phyloP scores from a whole-genome alignment of 495 filamentous ascomycete species.

The Chlorociboria aeruginascens region DNA sequence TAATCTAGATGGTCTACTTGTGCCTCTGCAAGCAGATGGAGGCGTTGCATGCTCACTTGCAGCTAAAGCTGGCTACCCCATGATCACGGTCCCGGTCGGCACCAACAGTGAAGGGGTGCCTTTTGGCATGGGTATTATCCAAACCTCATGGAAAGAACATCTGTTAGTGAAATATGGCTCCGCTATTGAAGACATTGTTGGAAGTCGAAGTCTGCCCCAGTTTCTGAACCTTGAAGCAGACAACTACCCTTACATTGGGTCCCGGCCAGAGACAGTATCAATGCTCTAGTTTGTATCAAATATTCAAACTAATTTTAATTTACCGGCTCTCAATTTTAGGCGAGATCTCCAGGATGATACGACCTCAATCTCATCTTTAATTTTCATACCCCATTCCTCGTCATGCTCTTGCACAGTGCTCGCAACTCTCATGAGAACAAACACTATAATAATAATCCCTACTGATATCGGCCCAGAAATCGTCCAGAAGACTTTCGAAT shows the following conservation, averaged over 20 bases:
- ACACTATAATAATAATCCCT: no score
- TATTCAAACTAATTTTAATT: neutral
- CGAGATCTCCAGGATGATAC: neutral
- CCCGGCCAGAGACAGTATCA: neutral
- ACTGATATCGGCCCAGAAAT: no score
- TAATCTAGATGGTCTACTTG: conserved; percentile 48
- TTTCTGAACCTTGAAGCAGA: conserved; percentile 20
- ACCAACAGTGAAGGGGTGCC: conserved; percentile 50
- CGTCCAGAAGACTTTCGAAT: no score
- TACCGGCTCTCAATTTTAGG: neutral
- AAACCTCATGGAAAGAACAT: conserved; percentile 51
- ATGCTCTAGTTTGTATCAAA: neutral
- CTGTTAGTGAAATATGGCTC: conserved; percentile 50
- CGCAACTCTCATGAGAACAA: no score
- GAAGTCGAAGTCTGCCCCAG: neutral
- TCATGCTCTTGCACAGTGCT: no score
- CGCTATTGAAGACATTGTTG: conserved; percentile 53
- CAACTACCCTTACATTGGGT: conserved; percentile 4
- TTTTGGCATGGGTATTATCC: conserved; percentile 55
- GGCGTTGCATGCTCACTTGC: conserved; percentile 42
- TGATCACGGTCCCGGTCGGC: conserved; percentile 55
- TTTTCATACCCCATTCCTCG: no score
- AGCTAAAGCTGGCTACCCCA: conserved; percentile 53
- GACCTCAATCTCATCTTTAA: conserved; percentile 4
- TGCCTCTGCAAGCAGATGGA: conserved; percentile 44